Evolutionary conservation across 2,329 filamentous ascomycete species (phyloP).

Genomic region (Pseudogymnoascus sp.): DNA sequence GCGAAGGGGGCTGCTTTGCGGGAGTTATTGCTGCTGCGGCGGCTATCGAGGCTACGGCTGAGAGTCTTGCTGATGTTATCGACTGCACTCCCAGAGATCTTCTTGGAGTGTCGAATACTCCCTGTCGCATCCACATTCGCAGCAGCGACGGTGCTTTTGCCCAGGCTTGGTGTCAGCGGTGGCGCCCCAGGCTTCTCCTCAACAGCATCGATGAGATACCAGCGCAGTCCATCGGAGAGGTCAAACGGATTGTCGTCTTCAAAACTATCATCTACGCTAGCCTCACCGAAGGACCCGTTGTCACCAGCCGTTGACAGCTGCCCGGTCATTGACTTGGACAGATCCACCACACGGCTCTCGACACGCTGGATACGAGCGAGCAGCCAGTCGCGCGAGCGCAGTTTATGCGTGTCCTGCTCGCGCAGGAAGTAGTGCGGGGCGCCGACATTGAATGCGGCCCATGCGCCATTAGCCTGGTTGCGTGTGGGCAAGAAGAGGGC

Average conservation of each 20-base stretch:
- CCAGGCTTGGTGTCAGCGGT: slow-evolving; percentile 84
- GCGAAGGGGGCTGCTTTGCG: slow-evolving; percentile 58
- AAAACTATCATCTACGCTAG: slow-evolving; percentile 47
- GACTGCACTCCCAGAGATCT: slow-evolving; percentile 45
- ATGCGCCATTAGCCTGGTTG: slow-evolving; percentile 88
- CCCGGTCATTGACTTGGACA: slow-evolving; percentile 63
- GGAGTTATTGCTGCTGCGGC: slow-evolving; percentile 79
- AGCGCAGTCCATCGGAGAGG: slow-evolving; percentile 85
- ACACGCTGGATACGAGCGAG: slow-evolving; percentile 86
- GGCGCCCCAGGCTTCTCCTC: slow-evolving; percentile 90
- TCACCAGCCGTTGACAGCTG: slow-evolving; percentile 29
- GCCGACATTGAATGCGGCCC: slow-evolving; percentile 97
- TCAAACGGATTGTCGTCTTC: slow-evolving; percentile 98
- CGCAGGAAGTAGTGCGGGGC: slow-evolving; percentile 95
- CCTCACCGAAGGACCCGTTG: slow-evolving; percentile 38
- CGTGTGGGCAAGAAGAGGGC: slow-evolving; percentile 89
- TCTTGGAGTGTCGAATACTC: slow-evolving; percentile 47
- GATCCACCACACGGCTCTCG: slow-evolving; percentile 86
- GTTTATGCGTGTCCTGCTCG: slow-evolving; percentile 80
- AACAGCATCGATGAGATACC: slow-evolving; percentile 89
- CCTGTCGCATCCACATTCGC: slow-evolving; percentile 82
- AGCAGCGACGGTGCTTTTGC: slow-evolving; percentile 84
- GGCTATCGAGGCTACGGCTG: slow-evolving; percentile 83
- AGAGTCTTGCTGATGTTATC: slow-evolving; percentile 70
- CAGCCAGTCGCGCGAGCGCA: slow-evolving; percentile 88